A percentile compares a stretch with the other conserved stretches of the same genome.
These are phyloP conservation scores for Chloris gayana DNA, from an alignment of 176 grass and related monocot species.

Conservation along the genomic window DNA sequence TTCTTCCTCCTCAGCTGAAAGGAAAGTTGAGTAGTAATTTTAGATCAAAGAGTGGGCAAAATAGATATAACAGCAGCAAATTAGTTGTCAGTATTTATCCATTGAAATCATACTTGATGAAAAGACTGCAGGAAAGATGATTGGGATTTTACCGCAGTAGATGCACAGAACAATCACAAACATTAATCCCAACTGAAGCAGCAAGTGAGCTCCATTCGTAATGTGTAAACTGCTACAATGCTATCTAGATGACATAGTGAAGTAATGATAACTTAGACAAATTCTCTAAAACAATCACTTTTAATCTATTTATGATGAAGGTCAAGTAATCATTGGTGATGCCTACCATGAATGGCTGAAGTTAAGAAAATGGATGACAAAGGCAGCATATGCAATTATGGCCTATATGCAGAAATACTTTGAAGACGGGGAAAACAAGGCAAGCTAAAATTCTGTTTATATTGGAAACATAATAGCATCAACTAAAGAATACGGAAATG, in stretches of 20 bases:
- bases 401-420: background rate
- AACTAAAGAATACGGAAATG: background rate
- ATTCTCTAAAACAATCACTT: background rate
- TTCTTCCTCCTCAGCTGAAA: slow-evolving; percentile 22
- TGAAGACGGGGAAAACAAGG: background rate
- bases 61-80: background rate
- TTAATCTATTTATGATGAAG: no score
- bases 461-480: background rate
- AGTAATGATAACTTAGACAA: background rate
- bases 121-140: background rate
- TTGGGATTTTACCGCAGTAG: background rate
- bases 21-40: background rate
- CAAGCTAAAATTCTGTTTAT: background rate
- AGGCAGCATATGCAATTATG: no score
- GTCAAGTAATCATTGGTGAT: background rate
- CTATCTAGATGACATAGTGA: background rate
- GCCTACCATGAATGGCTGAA: no score
- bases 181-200: background rate
- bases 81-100: background rate
- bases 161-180: background rate
- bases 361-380: no score
- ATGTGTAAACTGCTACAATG: background rate
- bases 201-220: background rate
- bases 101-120: background rate
- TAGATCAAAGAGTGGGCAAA: background rate